phyloP scores from a whole-genome alignment of 148 eudicot species.

The Rhododendron kiyosumense region DNA sequence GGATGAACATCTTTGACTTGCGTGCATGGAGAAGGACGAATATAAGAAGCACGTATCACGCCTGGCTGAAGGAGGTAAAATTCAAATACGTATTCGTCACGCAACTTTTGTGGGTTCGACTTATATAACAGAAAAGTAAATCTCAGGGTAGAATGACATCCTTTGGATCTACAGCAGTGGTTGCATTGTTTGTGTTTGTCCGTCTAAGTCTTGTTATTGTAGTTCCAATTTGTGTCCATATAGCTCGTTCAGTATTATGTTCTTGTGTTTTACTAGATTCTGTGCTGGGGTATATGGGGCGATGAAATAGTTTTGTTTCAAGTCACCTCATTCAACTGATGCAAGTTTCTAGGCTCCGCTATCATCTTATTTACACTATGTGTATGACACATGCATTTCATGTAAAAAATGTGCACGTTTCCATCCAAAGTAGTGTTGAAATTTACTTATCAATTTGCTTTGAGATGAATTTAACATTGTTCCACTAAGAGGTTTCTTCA shows the following conservation, averaged over 20 bases:
- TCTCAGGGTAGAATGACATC: neutral
- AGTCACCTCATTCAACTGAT: neutral
- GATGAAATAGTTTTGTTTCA: neutral
- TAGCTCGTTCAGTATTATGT: neutral
- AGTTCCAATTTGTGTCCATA: neutral
- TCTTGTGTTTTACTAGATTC: neutral
- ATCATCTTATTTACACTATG: neutral
- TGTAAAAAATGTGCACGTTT: neutral
- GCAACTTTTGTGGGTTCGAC: neutral
- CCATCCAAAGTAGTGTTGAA: neutral
- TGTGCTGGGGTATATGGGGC: neutral
- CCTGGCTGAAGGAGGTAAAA: constrained; percentile 92
- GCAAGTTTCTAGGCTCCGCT: neutral
- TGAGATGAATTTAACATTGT: neutral
- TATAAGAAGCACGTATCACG: constrained; percentile 80
- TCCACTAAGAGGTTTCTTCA: neutral
- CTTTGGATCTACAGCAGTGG: neutral
- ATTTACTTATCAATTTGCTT: neutral
- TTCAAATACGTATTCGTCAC: neutral
- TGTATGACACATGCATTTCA: neutral
- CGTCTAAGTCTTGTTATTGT: neutral
- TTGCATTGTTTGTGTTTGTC: neutral
- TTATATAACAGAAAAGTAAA: neutral
- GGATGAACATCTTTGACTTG: constrained; percentile 96
- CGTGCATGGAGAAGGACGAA: constrained; percentile 83